Base-by-base conservation (phyloP, 768 basidiomycete species). In the Rhizopogon sp. region DNA sequence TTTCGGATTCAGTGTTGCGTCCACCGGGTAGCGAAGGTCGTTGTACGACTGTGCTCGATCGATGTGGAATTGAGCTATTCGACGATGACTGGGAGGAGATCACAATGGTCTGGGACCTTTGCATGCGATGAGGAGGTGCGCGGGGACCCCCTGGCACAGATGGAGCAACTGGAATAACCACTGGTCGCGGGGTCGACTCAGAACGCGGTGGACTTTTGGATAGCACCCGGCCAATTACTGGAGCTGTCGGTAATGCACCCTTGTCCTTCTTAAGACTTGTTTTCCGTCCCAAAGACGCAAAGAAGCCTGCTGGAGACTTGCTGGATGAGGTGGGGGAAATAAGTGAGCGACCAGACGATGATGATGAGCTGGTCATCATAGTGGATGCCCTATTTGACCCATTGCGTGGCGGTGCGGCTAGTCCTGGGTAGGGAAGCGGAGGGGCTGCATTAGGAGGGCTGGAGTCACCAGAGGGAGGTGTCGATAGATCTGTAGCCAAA, bases 101-200 rank as follows among this genome's bases (percentile, higher is more conserved):
- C 66, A 83, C 79, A 44, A 87, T 77, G 29, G 87, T 90, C 62
- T 88, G 85, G 6, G 88, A 83, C 50, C 88, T 79, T 56, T 79
- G 76, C 54, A 82, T 72, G 39, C 88, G 80, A 56, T 73, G 76
- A 2, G 85, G 82, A 16, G 79, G 79, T 0, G 88, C 86, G 17
- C 89, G 82, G 9, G 89, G 88, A 6, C 89, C 89, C 40, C 88
- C 87, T 1, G 86, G 88, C 3, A 88, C 79, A 3, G 79, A 73
- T 9, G 86, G 87, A 9, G 75, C 62, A 16, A 62, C 62, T 13
- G 47, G 58, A 52, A 74, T 54, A 56, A 71, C 72, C 37, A 63
- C 56, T 1, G 56, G 66, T 28, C 74, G 72, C 20, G 68, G 65
- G 49, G 49, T 58, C 43, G 67, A 63, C 13, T 69, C 65, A 14